Conservation (phyloP, 805 yeast genomes). For the Myxozyma melibiosi region DNA sequence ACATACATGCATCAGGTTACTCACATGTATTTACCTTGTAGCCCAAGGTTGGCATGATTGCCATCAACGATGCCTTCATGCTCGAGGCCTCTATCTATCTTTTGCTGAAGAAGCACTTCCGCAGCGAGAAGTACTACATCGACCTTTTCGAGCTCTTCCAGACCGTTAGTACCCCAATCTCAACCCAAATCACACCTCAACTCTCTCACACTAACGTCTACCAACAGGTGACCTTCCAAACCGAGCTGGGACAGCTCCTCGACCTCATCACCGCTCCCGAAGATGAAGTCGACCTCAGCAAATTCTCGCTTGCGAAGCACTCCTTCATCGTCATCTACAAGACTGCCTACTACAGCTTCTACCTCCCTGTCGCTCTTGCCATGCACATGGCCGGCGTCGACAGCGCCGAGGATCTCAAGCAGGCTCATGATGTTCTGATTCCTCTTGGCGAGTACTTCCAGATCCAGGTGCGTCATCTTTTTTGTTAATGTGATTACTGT, state of each 20-base stretch:
- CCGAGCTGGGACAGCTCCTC: constrained; percentile 94
- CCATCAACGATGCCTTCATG: constrained; percentile 97
- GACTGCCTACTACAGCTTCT: constrained; percentile 97
- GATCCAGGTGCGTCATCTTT: constrained; percentile 56
- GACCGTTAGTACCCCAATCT: constrained; percentile 47
- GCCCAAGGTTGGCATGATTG: constrained; percentile 80
- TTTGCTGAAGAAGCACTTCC: constrained; percentile 86
- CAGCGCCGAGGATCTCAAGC: constrained; percentile 74
- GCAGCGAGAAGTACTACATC: constrained; percentile 75
- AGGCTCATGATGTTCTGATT: constrained; percentile 81
- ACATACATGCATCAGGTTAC: background rate
- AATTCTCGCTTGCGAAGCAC: constrained; percentile 86
- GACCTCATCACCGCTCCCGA: constrained; percentile 98
- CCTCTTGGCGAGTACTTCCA: constrained; percentile 99
- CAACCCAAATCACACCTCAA: too few relatives aligned
- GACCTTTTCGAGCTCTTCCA: constrained; percentile 93
- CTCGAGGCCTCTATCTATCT: constrained; percentile 92
- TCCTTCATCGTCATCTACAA: constrained; percentile 94
- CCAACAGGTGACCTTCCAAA: constrained; percentile 78
- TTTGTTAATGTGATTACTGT: background rate
- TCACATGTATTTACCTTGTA: constrained; percentile 40
- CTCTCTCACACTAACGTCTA: too few relatives aligned
- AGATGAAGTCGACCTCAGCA: constrained; percentile 83
- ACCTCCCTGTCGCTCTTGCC: constrained; percentile 95
- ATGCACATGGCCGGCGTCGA: constrained; percentile 87